Percentiles rank a stretch among this genome's conserved stretches.
Evolutionary conservation across 2,329 filamentous ascomycete species (phyloP).

Genomic region (Fusarium chlamydosporum): DNA sequence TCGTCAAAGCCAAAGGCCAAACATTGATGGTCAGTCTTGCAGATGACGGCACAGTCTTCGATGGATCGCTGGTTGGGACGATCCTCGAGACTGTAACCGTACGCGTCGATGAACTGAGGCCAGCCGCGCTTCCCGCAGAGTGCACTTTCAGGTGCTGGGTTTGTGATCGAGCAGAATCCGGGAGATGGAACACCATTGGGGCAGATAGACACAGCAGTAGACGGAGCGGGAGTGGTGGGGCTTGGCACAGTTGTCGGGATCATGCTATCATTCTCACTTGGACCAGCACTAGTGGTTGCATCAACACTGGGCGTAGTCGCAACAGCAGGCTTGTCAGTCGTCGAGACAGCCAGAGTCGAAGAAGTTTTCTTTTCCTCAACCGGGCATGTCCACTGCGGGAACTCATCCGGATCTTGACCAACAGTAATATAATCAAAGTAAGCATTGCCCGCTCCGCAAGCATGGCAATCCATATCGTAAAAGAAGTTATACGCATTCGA

Average conservation of each 20-base stretch:
- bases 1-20: slow-evolving; percentile 34
- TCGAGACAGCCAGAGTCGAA: background rate
- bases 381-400: slow-evolving; percentile 28
- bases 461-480: slow-evolving; percentile 41
- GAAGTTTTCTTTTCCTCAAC: slow-evolving; percentile 1
- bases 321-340: background rate
- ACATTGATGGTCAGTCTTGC: slow-evolving; percentile 22
- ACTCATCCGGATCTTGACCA: slow-evolving; percentile 7
- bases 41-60: slow-evolving; percentile 41
- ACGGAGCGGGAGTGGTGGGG: slow-evolving; percentile 1
- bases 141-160: slow-evolving; percentile 10
- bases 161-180: slow-evolving; percentile 18
- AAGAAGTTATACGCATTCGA: slow-evolving; percentile 20
- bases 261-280: background rate
- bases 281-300: background rate
- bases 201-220: slow-evolving; percentile 5
- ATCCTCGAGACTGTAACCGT: background rate
- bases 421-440: slow-evolving; percentile 44
- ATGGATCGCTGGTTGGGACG: slow-evolving; percentile 20
- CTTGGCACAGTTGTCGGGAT: background rate
- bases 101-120: slow-evolving; percentile 17
- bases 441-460: slow-evolving; percentile 34
- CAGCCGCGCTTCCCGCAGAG: slow-evolving; percentile 27
- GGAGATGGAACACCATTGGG: slow-evolving; percentile 31
- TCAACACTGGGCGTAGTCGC: slow-evolving; percentile 4